Evolutionary conservation across 257 asterid species (phyloP).

Genomic region (Nemophila menziesii): DNA sequence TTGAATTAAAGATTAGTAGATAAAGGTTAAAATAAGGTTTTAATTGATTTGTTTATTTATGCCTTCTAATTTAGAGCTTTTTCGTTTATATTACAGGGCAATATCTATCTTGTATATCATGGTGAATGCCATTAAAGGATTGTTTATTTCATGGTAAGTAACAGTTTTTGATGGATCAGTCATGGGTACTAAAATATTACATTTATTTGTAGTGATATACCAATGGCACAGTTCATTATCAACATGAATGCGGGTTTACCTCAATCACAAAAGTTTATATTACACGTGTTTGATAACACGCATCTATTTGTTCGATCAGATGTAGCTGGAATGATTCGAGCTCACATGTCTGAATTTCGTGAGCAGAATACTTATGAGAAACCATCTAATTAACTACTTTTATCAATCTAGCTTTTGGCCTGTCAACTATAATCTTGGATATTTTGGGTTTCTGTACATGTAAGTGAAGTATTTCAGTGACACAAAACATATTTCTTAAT

Average conservation of each 20-base stretch:
- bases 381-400: slow-evolving; percentile 31
- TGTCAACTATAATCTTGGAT: background rate
- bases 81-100: slow-evolving; percentile 17
- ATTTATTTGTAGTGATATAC: slow-evolving; percentile 75
- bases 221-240: slow-evolving; percentile 85
- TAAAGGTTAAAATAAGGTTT: too few species aligned
- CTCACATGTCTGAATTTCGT: slow-evolving; percentile 61
- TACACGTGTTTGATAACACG: slow-evolving; percentile 66
- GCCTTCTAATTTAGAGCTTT: too few species aligned
- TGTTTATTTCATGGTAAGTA: slow-evolving; percentile 63
- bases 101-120: slow-evolving; percentile 23
- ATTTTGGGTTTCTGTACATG: too few species aligned
- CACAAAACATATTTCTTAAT: too few species aligned
- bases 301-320: slow-evolving; percentile 78
- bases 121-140: slow-evolving; percentile 62
- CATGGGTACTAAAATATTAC: background rate
- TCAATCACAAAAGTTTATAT: slow-evolving; percentile 63
- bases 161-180: too few species aligned
- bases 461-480: too few species aligned
- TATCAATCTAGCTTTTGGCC: background rate
- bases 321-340: slow-evolving; percentile 60
- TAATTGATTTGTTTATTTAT: too few species aligned
- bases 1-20: background rate
- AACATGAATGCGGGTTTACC: slow-evolving; percentile 68
- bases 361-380: slow-evolving; percentile 74